A percentile compares a stretch with the other conserved stretches of the same genome.
Evolutionary conservation across 129 eudicot species (phyloP).

Genomic region (Pulicaria dysenterica): DNA sequence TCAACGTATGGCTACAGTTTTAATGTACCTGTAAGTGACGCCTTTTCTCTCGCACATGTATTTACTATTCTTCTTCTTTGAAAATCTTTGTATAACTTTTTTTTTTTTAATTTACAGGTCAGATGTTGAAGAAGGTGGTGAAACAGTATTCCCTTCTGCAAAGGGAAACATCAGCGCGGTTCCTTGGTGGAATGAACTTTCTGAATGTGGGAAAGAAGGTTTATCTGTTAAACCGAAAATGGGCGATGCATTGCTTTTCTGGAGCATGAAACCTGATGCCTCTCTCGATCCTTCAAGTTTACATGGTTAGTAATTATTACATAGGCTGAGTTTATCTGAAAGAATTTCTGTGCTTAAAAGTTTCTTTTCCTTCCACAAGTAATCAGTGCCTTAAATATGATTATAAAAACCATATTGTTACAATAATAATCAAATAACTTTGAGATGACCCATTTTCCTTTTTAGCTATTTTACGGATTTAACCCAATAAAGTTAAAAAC

Average conservation of each 20-base stretch:
- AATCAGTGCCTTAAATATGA: background rate
- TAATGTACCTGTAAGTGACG: conserved; percentile 89
- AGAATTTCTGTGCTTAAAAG: background rate
- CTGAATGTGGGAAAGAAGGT: conserved; percentile 82
- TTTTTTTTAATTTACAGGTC: conserved; percentile 51
- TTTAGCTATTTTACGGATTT: too few relatives aligned
- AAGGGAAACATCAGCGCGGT: conserved; percentile 77
- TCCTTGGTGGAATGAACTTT: conserved; percentile 79
- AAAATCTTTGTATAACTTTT: background rate
- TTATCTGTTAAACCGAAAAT: conserved; percentile 86
- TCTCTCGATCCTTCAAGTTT: conserved; percentile 76
- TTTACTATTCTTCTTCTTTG: background rate
- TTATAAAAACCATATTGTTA: too few relatives aligned
- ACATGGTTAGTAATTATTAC: conserved; percentile 66
- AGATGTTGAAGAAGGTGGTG: conserved; percentile 99
- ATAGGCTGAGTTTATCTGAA: background rate
- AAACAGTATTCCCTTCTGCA: conserved; percentile 88
- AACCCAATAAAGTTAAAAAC: too few relatives aligned
- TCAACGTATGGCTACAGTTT: conserved; percentile 90
- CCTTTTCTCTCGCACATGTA: background rate
- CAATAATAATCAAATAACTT: too few relatives aligned
- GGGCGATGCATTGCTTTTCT: conserved; percentile 97
- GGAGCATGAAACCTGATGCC: conserved; percentile 95
- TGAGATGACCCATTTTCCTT: too few relatives aligned
- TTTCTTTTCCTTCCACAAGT: background rate